Evolutionary conservation across 73 alveolate species (phyloP).

Genomic region (Uronychia setigera): DNA sequence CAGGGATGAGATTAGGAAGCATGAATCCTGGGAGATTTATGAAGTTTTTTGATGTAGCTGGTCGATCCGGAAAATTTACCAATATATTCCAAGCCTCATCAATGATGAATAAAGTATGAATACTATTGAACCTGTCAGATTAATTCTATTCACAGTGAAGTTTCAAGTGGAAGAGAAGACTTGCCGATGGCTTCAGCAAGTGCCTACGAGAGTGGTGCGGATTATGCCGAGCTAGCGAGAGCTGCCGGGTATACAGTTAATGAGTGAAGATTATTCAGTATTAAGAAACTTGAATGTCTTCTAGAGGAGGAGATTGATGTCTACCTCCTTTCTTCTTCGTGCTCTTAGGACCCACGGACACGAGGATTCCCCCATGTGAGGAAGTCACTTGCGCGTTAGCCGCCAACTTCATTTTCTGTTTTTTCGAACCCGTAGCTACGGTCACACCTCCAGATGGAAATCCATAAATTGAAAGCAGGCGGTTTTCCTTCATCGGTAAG

Average conservation of each 20-base stretch:
- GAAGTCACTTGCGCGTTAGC: not conserved
- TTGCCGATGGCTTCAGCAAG: not conserved
- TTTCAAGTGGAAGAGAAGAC: not conserved
- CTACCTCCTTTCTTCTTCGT: not conserved
- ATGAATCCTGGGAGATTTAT: not conserved
- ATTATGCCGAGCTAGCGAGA: not conserved
- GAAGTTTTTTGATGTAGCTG: not conserved
- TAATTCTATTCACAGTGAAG: not conserved
- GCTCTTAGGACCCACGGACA: not conserved
- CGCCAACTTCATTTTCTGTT: not conserved
- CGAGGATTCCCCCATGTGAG: no score
- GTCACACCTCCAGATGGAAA: not conserved
- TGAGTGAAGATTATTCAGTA: not conserved
- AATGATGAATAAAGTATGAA: not conserved
- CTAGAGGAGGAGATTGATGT: not conserved
- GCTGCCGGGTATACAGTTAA: not conserved
- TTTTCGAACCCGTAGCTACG: not conserved
- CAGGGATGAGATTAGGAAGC: not conserved
- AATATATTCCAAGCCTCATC: not conserved
- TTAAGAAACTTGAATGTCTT: not conserved
- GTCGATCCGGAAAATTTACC: not conserved
- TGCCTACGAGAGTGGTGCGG: not conserved
- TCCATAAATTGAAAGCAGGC: not conserved
- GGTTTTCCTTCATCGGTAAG: not conserved
- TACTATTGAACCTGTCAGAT: not conserved